Percentiles rank a stretch among this genome's conserved stretches.
These are phyloP conservation scores for Melanomma pulvis-pyrius DNA, from an alignment of 495 filamentous ascomycete genomes.

Conservation along the genomic window DNA sequence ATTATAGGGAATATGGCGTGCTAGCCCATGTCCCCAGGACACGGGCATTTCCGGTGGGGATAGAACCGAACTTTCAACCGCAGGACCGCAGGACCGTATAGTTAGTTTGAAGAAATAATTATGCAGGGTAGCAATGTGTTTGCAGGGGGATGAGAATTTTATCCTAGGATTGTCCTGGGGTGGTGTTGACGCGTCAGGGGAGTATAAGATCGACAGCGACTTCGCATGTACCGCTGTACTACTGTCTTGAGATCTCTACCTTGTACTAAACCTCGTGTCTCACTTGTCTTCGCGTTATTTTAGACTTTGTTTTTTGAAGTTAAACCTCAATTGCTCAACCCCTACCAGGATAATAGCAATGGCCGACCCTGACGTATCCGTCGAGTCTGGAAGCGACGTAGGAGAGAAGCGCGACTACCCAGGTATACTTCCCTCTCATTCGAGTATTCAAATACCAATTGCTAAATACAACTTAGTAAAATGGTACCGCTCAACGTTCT, in stretches of 20 bases:
- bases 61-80: not conserved
- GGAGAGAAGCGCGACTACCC: conserved; percentile 1
- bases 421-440: not conserved
- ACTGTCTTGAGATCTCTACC: not conserved
- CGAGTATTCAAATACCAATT: not conserved
- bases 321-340: too few relatives aligned
- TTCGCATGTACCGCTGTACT: too few relatives aligned
- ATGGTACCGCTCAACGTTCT: conserved; percentile 67
- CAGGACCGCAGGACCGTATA: not conserved
- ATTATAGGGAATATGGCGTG: conserved; percentile 6
- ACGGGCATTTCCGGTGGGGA: not conserved
- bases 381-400: not conserved
- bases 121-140: not conserved
- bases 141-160: not conserved
- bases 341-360: not conserved
- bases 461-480: conserved; percentile 35
- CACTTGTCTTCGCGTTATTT: not conserved
- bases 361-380: not conserved
- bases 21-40: not conserved
- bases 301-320: too few relatives aligned
- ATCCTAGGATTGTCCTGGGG: not conserved
- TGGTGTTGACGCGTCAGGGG: not conserved
- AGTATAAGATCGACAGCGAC: not conserved
- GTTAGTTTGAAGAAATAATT: not conserved
- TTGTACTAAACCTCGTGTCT: not conserved